A percentile compares a stretch with the other conserved stretches of the same genome.
Conservation (phyloP, 495 filamentous ascomycete species). For the Letharia columbiana region DNA sequence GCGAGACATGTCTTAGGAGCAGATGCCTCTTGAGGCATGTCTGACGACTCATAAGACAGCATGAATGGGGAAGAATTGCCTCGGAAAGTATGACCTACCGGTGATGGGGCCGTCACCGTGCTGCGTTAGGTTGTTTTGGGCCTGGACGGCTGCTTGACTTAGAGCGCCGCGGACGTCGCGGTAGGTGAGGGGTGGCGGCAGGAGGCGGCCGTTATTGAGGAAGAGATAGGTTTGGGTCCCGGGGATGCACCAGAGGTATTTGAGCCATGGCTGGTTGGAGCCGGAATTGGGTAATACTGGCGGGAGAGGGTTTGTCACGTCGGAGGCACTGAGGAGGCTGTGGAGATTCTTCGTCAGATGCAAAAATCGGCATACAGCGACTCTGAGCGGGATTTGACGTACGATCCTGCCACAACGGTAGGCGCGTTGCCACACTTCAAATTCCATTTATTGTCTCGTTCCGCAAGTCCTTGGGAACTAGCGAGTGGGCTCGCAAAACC, state of each 20-base stretch:
- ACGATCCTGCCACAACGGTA: not conserved
- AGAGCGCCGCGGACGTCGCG: not conserved
- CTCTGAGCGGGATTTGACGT: not conserved
- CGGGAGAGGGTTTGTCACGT: not conserved
- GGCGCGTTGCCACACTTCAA: conserved; percentile 8
- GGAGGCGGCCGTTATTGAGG: conserved; percentile 1
- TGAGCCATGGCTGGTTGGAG: conserved; percentile 8
- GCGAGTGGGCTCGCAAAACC: not conserved
- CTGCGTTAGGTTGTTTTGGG: not conserved
- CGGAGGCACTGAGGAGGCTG: not conserved
- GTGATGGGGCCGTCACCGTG: not conserved
- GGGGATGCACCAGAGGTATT: conserved; percentile 7
- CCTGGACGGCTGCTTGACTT: not conserved
- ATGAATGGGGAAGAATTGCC: too few relatives aligned
- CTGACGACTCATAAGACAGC: too few relatives aligned
- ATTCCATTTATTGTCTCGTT: conserved; percentile 1
- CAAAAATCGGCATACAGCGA: not conserved
- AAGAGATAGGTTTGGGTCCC: conserved; percentile 4
- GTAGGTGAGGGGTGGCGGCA: conserved; percentile 3
- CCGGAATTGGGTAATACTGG: not conserved
- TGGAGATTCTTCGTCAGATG: not conserved
- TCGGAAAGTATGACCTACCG: too few relatives aligned
- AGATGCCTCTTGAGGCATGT: too few relatives aligned
- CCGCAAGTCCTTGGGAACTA: not conserved
- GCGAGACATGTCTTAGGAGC: too few relatives aligned